Conservation (phyloP, 2,329 filamentous ascomycete genomes). For the Fusarium albosuccineum region DNA sequence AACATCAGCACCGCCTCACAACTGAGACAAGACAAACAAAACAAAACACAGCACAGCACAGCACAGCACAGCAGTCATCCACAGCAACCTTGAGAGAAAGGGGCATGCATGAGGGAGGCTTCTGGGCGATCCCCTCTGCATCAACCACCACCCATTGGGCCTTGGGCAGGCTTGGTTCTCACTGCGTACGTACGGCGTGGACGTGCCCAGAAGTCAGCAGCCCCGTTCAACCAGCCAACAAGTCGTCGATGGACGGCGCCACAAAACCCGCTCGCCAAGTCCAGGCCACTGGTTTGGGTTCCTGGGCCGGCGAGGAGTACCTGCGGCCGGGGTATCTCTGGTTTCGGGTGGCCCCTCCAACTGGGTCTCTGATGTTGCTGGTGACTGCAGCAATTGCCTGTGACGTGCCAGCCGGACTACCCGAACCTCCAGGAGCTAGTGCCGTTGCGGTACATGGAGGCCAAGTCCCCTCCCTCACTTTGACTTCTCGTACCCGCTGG, state of each 20-base stretch:
- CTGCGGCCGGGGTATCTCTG: neutral
- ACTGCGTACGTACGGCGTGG: neutral
- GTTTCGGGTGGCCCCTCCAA: neutral
- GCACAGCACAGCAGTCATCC: neutral
- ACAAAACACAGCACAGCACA: constrained; percentile 23
- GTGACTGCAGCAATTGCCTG: neutral
- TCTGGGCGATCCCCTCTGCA: constrained; percentile 16
- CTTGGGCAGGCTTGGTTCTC: neutral
- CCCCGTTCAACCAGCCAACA: neutral
- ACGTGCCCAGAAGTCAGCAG: constrained; percentile 7
- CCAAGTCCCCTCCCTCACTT: constrained; percentile 18
- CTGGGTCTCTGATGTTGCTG: neutral
- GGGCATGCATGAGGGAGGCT: constrained; percentile 14
- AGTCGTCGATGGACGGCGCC: constrained; percentile 3
- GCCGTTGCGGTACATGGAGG: constrained; percentile 12
- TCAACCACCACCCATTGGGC: constrained; percentile 7
- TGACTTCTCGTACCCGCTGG: constrained; percentile 24
- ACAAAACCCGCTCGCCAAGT: constrained; percentile 28
- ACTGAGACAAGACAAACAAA: too few species aligned
- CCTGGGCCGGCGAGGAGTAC: constrained; percentile 22
- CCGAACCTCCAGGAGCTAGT: neutral
- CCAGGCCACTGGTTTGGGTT: constrained; percentile 21
- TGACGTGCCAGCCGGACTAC: neutral
- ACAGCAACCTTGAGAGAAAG: neutral
- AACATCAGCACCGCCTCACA: constrained; percentile 2